Evolutionary conservation across 495 filamentous ascomycete species (phyloP), one percentile per base, ranked within the genome.

Genomic region (Daldinia loculata): DNA sequence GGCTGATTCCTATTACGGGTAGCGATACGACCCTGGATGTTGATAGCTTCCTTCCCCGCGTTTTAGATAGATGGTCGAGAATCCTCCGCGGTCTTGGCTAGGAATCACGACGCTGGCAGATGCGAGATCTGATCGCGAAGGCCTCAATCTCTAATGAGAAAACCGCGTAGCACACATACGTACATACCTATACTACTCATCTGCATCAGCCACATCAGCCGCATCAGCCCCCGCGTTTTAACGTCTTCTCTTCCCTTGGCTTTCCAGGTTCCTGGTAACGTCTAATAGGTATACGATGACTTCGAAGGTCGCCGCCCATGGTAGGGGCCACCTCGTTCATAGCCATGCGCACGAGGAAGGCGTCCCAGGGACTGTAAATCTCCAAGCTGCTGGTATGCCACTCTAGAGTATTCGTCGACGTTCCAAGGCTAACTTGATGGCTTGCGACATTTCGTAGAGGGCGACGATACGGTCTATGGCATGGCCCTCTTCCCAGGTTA

Each of bases 331-430:
- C 55, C 67, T 77, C 32, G 24, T 70, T 26, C 75, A 76, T 63
- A 88, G 86, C 62, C 87, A 89, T 77, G 87, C 86, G 19, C 85
- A 87, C 51, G 87, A 88, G 72, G 85, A 81, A 61, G 82, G 84
- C 55, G 79, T 89, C 22, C 85, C 87, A 0, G 87, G 87, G 1
- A 89, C 87, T 1, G 87, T 89, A 41, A 83, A 89, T 69, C 77
- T 89, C 22, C 76, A 78, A 61, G 84, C 79, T 19, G 71, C 63
- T n/a, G 80, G 77, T 82, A 59, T 56, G 77, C 76, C 22, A 14
- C 30, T 1, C 11, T 9, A 14, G 9, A 56, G 19, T 24, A 15
- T 24, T 17, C 15, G 19, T 38, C 15, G 48, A 39, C 27, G 30
- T 14, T 14, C 6, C 3, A 6, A 30, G 51, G 7, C 41, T 63